Conservation (phyloP, 345 rosid genomes). For the Hibiscus tridactylites region DNA sequence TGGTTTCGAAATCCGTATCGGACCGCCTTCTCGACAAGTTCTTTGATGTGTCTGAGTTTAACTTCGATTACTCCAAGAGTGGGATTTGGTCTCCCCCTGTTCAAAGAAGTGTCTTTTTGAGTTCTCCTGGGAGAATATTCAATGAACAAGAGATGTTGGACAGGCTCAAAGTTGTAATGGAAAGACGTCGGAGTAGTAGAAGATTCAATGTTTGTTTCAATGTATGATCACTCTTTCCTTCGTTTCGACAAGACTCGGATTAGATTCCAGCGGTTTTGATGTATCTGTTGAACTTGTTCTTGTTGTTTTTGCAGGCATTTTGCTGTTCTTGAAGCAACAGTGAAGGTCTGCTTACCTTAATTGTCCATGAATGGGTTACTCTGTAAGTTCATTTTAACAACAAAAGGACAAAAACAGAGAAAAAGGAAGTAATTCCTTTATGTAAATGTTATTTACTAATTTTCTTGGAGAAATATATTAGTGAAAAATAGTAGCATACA, state of each 20-base stretch:
- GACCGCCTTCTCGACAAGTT: constrained; percentile 53
- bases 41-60: constrained; percentile 49
- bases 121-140: constrained; percentile 45
- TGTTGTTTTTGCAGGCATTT: constrained; percentile 4
- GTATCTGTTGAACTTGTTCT: background rate
- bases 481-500: background rate
- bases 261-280: background rate
- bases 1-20: constrained; percentile 52
- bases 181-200: constrained; percentile 20
- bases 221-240: constrained; percentile 6
- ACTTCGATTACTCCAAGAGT: constrained; percentile 51
- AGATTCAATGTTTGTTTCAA: constrained; percentile 16
- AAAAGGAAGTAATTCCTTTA: too few species aligned
- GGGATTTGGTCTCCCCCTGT: constrained; percentile 80
- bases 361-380: too few species aligned
- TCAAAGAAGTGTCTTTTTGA: constrained; percentile 46
- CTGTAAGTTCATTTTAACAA: background rate
- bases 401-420: background rate
- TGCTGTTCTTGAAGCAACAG: constrained; percentile 11
- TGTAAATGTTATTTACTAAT: background rate
- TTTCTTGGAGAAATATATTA: background rate
- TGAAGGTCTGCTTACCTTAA: background rate
- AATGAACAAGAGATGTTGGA: constrained; percentile 50
- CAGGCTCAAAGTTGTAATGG: constrained; percentile 29
- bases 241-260: background rate